Percentiles rank a stretch among this genome's conserved stretches.
Evolutionary conservation across 352 stramenopile species (phyloP).

Genomic region (Thalassiosira exigua): DNA sequence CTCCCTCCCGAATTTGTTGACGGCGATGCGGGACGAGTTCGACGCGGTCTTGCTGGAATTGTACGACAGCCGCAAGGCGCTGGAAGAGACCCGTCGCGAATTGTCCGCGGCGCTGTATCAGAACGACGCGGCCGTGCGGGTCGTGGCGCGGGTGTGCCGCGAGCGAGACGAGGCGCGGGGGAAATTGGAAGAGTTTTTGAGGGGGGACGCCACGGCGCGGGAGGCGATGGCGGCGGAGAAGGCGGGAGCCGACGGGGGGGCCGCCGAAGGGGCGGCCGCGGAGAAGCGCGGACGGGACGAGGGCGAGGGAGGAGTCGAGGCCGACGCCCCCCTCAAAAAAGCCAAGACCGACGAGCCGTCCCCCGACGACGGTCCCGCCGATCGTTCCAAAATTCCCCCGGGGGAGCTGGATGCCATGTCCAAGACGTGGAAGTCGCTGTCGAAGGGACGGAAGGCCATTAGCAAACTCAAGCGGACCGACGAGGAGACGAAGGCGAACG

Average conservation of each 20-base stretch:
- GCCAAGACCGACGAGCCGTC: neutral
- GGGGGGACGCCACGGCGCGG: neutral
- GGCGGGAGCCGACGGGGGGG: neutral
- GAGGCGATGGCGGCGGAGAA: neutral
- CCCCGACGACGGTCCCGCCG: constrained; percentile 1
- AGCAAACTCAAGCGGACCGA: constrained; percentile 39
- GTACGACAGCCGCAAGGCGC: constrained; percentile 92
- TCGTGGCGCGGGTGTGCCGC: constrained; percentile 91
- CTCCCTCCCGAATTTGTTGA: constrained; percentile 65
- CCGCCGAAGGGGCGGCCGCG: neutral
- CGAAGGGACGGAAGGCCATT: constrained; percentile 55
- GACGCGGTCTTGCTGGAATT: constrained; percentile 93
- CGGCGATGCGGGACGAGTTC: constrained; percentile 90
- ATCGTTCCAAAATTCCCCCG: constrained; percentile 55
- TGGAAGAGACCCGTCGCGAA: constrained; percentile 94
- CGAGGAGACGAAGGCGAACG: constrained; percentile 19
- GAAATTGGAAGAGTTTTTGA: constrained; percentile 66
- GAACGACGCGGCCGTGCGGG: constrained; percentile 94
- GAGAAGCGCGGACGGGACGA: constrained; percentile 44
- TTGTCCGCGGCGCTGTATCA: constrained; percentile 95
- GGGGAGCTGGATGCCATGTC: constrained; percentile 63
- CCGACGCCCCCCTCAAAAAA: constrained; percentile 36
- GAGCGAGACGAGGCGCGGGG: constrained; percentile 83
- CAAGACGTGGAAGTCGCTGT: constrained; percentile 63
- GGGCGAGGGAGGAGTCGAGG: constrained; percentile 56